A percentile compares a stretch with the other conserved stretches of the same genome.
Evolutionary conservation across 179 eudicot species (phyloP).

Genomic region (Actinidia chinensis): DNA sequence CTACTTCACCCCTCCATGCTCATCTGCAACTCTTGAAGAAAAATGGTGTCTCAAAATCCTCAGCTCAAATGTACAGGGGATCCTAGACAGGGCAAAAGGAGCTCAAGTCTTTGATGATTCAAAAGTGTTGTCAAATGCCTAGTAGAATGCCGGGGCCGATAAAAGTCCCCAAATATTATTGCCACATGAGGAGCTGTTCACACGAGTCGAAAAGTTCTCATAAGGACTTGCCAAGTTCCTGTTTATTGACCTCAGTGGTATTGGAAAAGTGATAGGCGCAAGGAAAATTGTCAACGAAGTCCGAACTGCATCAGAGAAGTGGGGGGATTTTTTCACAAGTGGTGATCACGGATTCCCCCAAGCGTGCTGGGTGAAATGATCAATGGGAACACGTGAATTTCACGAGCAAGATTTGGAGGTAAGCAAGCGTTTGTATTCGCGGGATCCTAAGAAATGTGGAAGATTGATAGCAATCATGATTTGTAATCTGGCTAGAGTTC

Average conservation of each 20-base stretch:
- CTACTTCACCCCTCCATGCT: neutral
- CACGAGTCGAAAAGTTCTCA: neutral
- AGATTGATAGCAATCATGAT: conserved; percentile 25
- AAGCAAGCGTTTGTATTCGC: conserved; percentile 38
- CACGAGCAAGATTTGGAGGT: conserved; percentile 44
- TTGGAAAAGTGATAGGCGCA: neutral
- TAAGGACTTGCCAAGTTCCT: conserved; percentile 27
- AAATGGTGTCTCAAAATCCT: conserved; percentile 3
- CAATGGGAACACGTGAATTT: conserved; percentile 37
- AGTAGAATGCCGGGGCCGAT: conserved; percentile 41
- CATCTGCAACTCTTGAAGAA: neutral
- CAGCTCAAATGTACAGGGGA: neutral
- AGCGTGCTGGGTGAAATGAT: conserved; percentile 33
- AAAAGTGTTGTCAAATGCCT: conserved; percentile 35
- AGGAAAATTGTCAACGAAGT: conserved; percentile 12
- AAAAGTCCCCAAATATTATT: conserved; percentile 31
- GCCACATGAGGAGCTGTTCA: neutral
- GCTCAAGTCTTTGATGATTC: conserved; percentile 55
- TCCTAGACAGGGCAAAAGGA: conserved; percentile 28
- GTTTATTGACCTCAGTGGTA: conserved; percentile 29
- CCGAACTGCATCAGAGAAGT: conserved; percentile 33
- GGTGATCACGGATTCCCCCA: conserved; percentile 51
- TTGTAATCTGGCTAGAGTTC: conserved; percentile 23
- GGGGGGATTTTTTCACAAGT: conserved; percentile 59
- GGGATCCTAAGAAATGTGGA: conserved; percentile 33